A percentile compares a stretch with the other conserved stretches of the same genome.
Evolutionary conservation across 208 protist genomes (phyloP).

Genomic region (Leishmania mexicana): DNA sequence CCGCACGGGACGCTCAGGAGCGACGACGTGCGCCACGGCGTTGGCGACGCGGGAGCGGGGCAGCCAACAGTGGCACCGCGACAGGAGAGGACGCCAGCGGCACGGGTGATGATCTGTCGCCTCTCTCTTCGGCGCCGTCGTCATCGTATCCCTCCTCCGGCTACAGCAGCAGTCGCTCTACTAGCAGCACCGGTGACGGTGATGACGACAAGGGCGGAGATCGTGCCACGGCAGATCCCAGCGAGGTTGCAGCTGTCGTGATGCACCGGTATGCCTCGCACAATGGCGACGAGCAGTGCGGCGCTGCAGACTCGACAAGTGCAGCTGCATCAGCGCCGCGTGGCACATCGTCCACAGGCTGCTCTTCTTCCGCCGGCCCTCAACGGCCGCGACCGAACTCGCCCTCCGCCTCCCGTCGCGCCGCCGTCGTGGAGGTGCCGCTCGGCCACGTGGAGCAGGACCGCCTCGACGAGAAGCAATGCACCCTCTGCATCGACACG

Average conservation of each 20-base stretch:
- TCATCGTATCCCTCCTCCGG: not conserved
- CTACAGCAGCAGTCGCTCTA: not conserved
- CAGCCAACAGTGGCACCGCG: not conserved
- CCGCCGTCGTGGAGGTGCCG: slow-evolving; percentile 35
- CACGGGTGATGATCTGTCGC: not conserved
- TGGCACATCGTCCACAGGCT: not conserved
- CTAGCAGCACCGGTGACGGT: not conserved
- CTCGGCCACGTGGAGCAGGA: slow-evolving; percentile 62
- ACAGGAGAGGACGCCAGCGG: not conserved
- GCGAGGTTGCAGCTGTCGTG: not conserved
- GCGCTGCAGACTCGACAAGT: not conserved
- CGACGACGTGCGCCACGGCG: not conserved
- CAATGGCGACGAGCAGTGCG: not conserved
- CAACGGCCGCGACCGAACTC: not conserved
- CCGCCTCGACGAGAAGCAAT: slow-evolving; percentile 43
- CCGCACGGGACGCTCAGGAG: slow-evolving; percentile 18
- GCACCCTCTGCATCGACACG: slow-evolving; percentile 69
- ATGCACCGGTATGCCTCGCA: not conserved
- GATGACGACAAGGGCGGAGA: not conserved
- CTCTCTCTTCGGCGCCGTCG: not conserved
- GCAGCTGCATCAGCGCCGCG: not conserved
- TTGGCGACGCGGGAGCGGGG: not conserved
- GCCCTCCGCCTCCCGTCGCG: not conserved
- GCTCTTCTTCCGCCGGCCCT: not conserved
- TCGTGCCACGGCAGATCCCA: not conserved